Evolutionary conservation across 805 yeast species (phyloP), one percentile per base, ranked within the genome.

Genomic region (Sungouiella blattae): DNA sequence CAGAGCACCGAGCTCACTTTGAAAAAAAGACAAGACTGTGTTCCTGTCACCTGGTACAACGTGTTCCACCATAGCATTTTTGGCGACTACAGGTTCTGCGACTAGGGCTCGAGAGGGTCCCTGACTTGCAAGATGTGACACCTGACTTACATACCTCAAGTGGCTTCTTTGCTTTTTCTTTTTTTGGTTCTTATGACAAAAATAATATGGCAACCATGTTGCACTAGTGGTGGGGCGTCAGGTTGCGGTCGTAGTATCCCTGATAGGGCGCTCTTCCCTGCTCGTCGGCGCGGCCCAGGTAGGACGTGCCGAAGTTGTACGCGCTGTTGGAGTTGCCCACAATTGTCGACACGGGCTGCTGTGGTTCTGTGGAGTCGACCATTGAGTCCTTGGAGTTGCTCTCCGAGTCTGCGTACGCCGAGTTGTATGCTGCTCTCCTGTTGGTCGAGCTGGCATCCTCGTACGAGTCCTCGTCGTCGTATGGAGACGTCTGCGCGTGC

Each of bases 41-140:
- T 64, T 18, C 67, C 67, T 3, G 64, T 75, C 8, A 74, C 78
- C 0, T 75, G 80, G 80, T 66, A 52, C 42, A 73, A 68, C 37
- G 65, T 74, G 0, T 69, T 76, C 41, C 76, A 66, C 41, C 71
- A 71, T 37, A 64, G 75, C 33, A 57, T 75, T 6, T 74, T 73
- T 48, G 79, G 78, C 0, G 22, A 20, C 22, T 20, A 20, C 22
- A 20, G 9, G 9, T 20, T 20, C 22, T 20, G 22, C 22, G 8
- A 6, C 6, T 20, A 20, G 22, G 8, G 22, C n/a, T n/a, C n/a
- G n/a, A n/a, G n/a, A n/a, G n/a, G n/a, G n/a, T n/a, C n/a, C n/a
- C n/a, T n/a, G n/a, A n/a, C n/a, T n/a, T n/a, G n/a, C n/a, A n/a
- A n/a, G n/a, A n/a, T n/a, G n/a, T n/a, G n/a, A n/a, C n/a, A n/a